These are phyloP conservation scores for Wickerhamomyces ciferrii DNA, from an alignment of 805 yeast genomes.

Conservation along the genomic window DNA sequence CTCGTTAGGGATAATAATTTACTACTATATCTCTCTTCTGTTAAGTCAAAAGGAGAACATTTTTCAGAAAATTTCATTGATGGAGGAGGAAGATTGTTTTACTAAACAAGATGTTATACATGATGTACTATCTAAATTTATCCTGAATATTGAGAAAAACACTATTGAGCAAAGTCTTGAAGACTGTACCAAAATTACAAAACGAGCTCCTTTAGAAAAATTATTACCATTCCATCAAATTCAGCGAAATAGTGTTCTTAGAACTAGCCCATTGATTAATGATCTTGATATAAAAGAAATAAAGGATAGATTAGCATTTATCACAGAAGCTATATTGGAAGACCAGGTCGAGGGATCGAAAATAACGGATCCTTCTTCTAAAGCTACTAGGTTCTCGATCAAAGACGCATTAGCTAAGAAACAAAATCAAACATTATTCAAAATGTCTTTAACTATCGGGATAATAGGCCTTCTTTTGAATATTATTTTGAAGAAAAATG, in stretches of 20 bases:
- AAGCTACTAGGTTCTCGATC: background rate
- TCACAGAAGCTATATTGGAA: background rate
- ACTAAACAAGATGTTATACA: background rate
- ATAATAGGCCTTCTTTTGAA: constrained; percentile 3
- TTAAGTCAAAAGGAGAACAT: constrained; percentile 39
- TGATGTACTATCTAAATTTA: constrained; percentile 19
- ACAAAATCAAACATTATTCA: background rate
- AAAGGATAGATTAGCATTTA: background rate
- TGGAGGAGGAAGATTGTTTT: constrained; percentile 14
- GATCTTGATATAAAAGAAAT: background rate
- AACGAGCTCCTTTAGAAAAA: constrained; percentile 1
- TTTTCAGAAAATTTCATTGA: constrained; percentile 21
- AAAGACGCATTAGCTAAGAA: background rate
- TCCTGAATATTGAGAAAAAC: constrained; percentile 17
- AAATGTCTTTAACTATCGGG: constrained; percentile 7
- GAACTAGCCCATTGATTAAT: constrained; percentile 11
- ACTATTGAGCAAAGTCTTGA: constrained; percentile 24
- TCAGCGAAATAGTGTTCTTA: constrained; percentile 23
- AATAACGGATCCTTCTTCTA: background rate
- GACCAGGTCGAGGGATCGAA: background rate
- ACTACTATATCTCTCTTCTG: constrained; percentile 57
- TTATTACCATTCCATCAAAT: constrained; percentile 8
- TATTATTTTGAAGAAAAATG: background rate
- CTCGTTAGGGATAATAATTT: constrained; percentile 49
- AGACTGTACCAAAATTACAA: constrained; percentile 8